Evolutionary conservation across 2,329 filamentous ascomycete genomes (phyloP).

Genomic region (Lomentospora prolificans): DNA sequence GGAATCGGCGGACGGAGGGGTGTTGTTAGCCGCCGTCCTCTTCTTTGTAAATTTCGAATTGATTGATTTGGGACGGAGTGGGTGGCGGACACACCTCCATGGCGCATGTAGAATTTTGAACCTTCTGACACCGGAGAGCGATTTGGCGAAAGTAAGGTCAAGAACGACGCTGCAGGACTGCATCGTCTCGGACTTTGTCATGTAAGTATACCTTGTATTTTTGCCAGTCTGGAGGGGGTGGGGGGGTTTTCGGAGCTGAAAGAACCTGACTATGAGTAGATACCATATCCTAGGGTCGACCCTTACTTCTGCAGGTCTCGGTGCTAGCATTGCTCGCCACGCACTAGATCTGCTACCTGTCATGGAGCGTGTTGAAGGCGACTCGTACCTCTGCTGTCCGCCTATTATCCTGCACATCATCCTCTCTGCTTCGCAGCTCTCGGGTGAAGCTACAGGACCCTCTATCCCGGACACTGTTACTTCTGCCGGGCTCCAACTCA

Average conservation of each 20-base stretch:
- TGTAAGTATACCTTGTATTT: constrained; percentile 21
- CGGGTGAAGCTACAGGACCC: constrained; percentile 24
- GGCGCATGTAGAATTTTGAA: constrained; percentile 33
- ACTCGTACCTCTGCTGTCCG: constrained; percentile 32
- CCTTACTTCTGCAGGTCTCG: constrained; percentile 24
- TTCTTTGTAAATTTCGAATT: constrained; percentile 43
- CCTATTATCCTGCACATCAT: constrained; percentile 34
- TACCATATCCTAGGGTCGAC: constrained; percentile 32
- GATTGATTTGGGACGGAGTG: constrained; percentile 35
- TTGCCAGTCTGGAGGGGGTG: neutral
- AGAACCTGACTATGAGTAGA: constrained; percentile 16
- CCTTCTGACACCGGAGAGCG: constrained; percentile 21
- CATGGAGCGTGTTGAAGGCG: constrained; percentile 30
- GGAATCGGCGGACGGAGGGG: constrained; percentile 31
- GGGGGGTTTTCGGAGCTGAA: neutral
- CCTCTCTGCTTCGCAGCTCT: constrained; percentile 32
- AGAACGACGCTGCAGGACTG: constrained; percentile 28
- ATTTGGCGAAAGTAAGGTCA: constrained; percentile 14
- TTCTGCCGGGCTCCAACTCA: constrained; percentile 27
- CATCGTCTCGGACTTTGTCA: constrained; percentile 37
- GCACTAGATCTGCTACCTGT: constrained; percentile 28
- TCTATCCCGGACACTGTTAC: constrained; percentile 22
- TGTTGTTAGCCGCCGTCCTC: constrained; percentile 36
- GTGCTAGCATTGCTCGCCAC: constrained; percentile 28
- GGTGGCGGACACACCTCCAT: constrained; percentile 36